A percentile compares a stretch with the other conserved stretches of the same genome.
phyloP scores from a whole-genome alignment of 257 asterid species.

The Ehretia macrophylla region DNA sequence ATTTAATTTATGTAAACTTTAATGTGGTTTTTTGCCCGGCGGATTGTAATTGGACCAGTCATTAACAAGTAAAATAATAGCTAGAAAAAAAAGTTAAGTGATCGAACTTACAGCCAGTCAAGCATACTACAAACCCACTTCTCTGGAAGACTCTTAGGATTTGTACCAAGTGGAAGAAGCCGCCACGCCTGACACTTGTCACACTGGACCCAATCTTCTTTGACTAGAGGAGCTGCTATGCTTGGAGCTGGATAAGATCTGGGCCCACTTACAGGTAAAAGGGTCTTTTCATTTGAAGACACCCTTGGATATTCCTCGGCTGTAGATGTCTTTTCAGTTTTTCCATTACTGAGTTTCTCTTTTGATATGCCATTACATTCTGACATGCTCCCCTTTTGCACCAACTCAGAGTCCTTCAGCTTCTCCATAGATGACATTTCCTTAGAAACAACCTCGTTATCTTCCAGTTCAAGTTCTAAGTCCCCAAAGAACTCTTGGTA shows the following conservation, averaged over 20 bases:
- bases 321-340: conserved; percentile 36
- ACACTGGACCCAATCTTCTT: conserved; percentile 91
- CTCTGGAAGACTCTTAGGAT: conserved; percentile 80
- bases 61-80: background rate
- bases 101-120: conserved; percentile 88
- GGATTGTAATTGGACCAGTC: background rate
- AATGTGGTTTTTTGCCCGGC: too few species aligned
- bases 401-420: conserved; percentile 40
- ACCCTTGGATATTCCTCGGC: conserved; percentile 31
- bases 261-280: conserved; percentile 36
- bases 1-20: too few species aligned
- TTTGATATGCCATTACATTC: conserved; percentile 33
- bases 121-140: conserved; percentile 96
- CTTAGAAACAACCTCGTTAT: conserved; percentile 54
- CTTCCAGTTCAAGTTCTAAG: conserved; percentile 59
- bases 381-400: conserved; percentile 31
- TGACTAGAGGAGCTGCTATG: conserved; percentile 51
- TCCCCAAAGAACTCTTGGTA: conserved; percentile 81
- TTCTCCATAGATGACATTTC: conserved; percentile 41
- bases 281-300: conserved; percentile 33
- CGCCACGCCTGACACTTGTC: conserved; percentile 90
- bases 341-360: conserved; percentile 39
- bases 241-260: conserved; percentile 45
- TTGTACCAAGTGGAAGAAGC: conserved; percentile 86
- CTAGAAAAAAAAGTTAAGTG: conserved; percentile 1